Evolutionary conservation across 2,329 filamentous ascomycete species (phyloP), one percentile per base, ranked within the genome.

Genomic region (Colletotrichum neosansevieriae): DNA sequence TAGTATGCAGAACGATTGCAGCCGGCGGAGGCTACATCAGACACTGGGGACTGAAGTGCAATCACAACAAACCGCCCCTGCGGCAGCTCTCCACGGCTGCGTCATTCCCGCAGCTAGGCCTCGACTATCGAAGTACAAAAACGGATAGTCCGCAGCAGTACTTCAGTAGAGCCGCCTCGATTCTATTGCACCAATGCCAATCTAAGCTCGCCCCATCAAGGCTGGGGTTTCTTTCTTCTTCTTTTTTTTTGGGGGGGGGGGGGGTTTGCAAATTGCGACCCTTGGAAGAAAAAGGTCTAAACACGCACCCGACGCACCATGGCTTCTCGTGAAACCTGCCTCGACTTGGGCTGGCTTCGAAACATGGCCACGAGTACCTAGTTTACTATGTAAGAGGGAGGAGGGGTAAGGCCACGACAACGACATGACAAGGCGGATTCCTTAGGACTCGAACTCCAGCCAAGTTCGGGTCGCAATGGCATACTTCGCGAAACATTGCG

Each of bases 271-370:
- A n/a, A n/a, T n/a, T n/a, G n/a, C 21, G 21, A 21, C 21, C 21
- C 21, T 4, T 21, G 4, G 21, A 21, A 21, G 21, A 21, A 21
- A 21, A 58, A 42, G 29, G 54, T 49, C 61, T 44, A 32, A 58
- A 32, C 53, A 24, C 53, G n/a, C 45, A 19, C 29, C 34, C 24
- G 29, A 29, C 29, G 29, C 29, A 29, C 6, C 29, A 29, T 7
- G 29, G 6, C 29, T 29, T 9, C 15, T 53, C 32, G 13, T 58
- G 53, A 67, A 67, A 67, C 65, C 12, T 54, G 40, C 65, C 65
- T 54, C 45, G 60, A 58, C 45, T 32, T 38, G 58, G 60, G 60
- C 53, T 67, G 53, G 65, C 65, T 9, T 64, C 65, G 60, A 58
- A 67, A 64, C 60, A 53, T 38, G 38, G 47, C 60, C 17, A 49